A percentile compares a stretch with the other conserved stretches of the same genome.
phyloP scores from a whole-genome alignment of 257 asterid species.

The Fraxinus cuspidata region DNA sequence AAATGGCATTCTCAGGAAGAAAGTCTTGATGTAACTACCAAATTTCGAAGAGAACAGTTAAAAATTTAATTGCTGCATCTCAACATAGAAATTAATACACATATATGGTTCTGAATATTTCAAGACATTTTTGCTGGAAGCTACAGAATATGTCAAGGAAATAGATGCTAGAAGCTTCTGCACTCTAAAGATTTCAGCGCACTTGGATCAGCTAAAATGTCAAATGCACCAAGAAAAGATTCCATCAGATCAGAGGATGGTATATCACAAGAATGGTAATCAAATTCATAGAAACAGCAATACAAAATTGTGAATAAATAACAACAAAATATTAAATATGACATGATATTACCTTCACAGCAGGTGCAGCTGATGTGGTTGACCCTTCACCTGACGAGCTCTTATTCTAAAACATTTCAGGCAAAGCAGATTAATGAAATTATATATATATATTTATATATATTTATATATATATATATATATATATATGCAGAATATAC shows the following conservation, averaged over 20 bases:
- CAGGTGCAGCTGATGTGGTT: constrained; percentile 50
- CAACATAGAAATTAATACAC: not conserved
- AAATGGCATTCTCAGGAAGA: not conserved
- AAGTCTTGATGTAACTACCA: not conserved
- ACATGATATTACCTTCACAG: constrained; percentile 46
- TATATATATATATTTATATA: not conserved
- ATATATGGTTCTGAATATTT: too few species aligned
- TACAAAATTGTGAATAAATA: not conserved
- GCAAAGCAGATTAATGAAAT: not conserved
- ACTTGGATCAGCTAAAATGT: not conserved
- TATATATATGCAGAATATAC: too few species aligned
- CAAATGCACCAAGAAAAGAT: not conserved
- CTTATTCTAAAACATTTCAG: constrained; percentile 46
- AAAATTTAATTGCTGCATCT: not conserved
- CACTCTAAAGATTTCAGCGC: not conserved
- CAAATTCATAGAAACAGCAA: not conserved
- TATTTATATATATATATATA: not conserved
- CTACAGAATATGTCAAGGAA: too few species aligned
- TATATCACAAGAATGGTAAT: not conserved
- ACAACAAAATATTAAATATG: not conserved
- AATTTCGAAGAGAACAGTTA: not conserved
- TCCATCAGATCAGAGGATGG: not conserved
- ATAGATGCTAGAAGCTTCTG: too few species aligned
- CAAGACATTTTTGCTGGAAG: too few species aligned
- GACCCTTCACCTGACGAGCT: constrained; percentile 61